Percentiles rank a stretch among this genome's conserved stretches.
These are phyloP conservation scores for Cairneyella variabilis DNA, from an alignment of 495 filamentous ascomycete genomes.

Conservation along the genomic window DNA sequence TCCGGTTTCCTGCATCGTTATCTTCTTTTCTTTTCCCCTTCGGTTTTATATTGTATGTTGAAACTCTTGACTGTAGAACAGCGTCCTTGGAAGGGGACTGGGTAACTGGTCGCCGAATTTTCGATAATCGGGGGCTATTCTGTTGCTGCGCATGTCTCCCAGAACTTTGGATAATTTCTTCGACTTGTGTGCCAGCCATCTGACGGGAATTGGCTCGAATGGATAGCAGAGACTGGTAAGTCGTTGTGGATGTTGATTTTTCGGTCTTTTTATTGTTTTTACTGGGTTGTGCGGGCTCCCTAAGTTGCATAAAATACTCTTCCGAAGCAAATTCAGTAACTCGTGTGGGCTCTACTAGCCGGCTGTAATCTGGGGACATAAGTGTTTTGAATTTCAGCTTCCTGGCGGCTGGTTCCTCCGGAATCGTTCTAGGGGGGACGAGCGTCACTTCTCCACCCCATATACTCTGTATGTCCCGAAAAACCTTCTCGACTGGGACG, in stretches of 20 bases:
- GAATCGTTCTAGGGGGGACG: background rate
- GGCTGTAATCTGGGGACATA: no score
- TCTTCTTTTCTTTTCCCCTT: background rate
- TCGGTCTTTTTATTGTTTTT: background rate
- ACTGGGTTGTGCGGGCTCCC: background rate
- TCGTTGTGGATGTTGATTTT: background rate
- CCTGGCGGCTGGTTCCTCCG: no score
- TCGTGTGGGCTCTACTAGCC: background rate
- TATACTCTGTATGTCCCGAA: background rate
- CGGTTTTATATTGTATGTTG: background rate
- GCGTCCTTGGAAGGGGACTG: background rate
- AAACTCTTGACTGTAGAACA: background rate
- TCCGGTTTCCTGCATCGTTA: background rate
- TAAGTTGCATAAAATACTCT: background rate
- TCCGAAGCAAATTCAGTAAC: background rate
- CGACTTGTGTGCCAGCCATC: no score
- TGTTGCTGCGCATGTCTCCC: background rate
- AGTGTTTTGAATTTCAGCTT: no score
- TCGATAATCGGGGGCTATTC: background rate
- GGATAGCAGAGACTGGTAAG: no score
- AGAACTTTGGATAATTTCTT: background rate
- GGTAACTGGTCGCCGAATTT: background rate
- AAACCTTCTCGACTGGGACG: conserved; percentile 4
- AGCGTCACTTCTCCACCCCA: background rate
- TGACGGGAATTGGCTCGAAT: no score